phyloP scores from a whole-genome alignment of 768 basidiomycete genomes.

The Lactarius pseudohatsudake region DNA sequence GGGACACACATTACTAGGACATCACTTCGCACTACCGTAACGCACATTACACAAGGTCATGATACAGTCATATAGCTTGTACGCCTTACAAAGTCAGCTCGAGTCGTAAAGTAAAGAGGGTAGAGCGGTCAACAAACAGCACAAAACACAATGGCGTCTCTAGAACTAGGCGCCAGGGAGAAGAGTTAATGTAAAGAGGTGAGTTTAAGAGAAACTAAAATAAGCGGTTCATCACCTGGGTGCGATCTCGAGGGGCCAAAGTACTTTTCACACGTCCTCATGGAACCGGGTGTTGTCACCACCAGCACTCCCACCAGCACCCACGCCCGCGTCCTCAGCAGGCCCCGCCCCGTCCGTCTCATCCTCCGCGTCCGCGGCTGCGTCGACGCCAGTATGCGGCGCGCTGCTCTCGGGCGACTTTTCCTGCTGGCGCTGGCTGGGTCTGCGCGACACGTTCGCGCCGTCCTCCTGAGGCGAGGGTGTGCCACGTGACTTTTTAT shows the following conservation, averaged over 20 bases:
- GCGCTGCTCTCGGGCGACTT: constrained; percentile 65
- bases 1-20: too few species aligned
- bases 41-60: too few species aligned
- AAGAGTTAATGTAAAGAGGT: not conserved
- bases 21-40: too few species aligned
- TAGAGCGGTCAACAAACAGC: too few species aligned
- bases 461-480: constrained; percentile 31
- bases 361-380: constrained; percentile 16
- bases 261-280: constrained; percentile 1
- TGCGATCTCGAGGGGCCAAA: not conserved
- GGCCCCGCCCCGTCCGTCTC: constrained; percentile 30
- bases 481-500: constrained; percentile 37
- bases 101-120: too few species aligned
- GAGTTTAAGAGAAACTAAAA: too few species aligned
- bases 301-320: not conserved
- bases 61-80: too few species aligned
- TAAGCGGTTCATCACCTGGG: not conserved
- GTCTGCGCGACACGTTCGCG: constrained; percentile 41
- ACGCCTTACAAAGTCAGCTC: too few species aligned
- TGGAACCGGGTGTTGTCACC: constrained; percentile 19
- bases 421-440: constrained; percentile 65
- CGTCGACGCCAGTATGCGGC: constrained; percentile 35
- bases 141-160: too few species aligned
- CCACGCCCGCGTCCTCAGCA: constrained; percentile 19
- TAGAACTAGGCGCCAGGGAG: not conserved